Base-by-base conservation (phyloP, 768 basidiomycete genomes). In the Termitomyces bulborhizus region DNA sequence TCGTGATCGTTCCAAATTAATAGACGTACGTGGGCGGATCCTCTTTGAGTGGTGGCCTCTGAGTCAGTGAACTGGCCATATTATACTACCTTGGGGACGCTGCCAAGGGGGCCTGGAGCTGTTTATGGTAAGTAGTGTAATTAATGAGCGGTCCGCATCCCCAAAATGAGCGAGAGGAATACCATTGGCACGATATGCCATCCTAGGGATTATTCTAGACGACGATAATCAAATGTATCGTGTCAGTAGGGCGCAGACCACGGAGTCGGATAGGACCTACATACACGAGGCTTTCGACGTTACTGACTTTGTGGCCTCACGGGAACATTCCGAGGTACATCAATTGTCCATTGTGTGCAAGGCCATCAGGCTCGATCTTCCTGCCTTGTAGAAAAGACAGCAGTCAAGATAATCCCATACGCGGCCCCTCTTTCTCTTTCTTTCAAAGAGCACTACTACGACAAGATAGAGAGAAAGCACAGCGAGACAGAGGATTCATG, bases 321-420 rank as follows among this genome's bases (percentile, higher is more conserved):
- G 50, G 55, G 55, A 52, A 51, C 31, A 56, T 46, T 31, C 55
- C 55, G 55, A 56, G 45, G 50, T 18, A 40, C n/a, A 46, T 56
- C 39, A 40, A 21, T 50, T 34, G 39, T 36, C 31, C 9, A 18
- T 51, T 34, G 51, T 39, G 44, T 29, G 27, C 29, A 32, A 51
- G 50, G 6, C 44, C 29, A 56, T 46, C 50, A 46, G 49, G 46
- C 27, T 46, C 44, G 2, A n/a, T 41, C 42, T 42, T 43, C 37
- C 12, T 37, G 15, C 45, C 50, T 42, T 47, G 39, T 26, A 51
- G 27, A 13, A n/a, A 50, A 44, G 45, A 37, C 50, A 29, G 24
- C 6, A 32, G 8, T 32, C 11, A n/a, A 42, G 16, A 18, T 21
- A 16, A 41, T 18, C 31, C 16, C 3, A 42, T 31, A 41, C 50